A percentile compares a stretch with the other conserved stretches of the same genome.
phyloP scores from a whole-genome alignment of 225 moss, liverwort and hornwort species.

The Polytrichum formosum region DNA sequence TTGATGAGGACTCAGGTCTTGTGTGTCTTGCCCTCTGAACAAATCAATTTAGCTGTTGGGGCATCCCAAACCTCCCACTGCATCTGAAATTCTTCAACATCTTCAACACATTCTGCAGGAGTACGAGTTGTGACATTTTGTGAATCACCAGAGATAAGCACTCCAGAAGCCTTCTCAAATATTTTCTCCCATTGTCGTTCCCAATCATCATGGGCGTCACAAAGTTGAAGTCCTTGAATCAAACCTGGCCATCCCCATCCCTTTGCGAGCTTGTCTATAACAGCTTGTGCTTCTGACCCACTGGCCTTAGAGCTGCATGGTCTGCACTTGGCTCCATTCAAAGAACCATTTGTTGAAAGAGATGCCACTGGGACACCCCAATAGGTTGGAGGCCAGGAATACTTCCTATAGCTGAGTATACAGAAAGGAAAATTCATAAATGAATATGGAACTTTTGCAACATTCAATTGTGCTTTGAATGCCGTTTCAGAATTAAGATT shows the following conservation, averaged over 20 bases:
- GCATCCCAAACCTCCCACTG: conserved; percentile 83
- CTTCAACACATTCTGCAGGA: conserved; percentile 41
- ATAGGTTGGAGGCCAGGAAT: conserved; percentile 42
- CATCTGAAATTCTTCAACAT: conserved; percentile 50
- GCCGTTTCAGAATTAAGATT: conserved; percentile 76
- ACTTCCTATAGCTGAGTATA: conserved; percentile 63
- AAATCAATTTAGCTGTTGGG: conserved; percentile 48
- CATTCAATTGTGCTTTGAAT: conserved; percentile 61
- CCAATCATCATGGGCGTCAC: conserved; percentile 65
- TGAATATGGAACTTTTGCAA: conserved; percentile 29
- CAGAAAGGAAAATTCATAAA: conserved; percentile 67
- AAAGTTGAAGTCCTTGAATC: conserved; percentile 65
- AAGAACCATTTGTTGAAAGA: conserved; percentile 53
- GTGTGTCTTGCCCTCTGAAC: conserved; percentile 23
- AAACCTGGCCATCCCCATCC: conserved; percentile 57
- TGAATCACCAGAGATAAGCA: conserved; percentile 26
- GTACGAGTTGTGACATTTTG: conserved; percentile 37
- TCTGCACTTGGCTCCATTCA: conserved; percentile 90
- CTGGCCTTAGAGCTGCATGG: conserved; percentile 72
- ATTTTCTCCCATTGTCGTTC: conserved; percentile 63
- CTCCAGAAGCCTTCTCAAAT: conserved; percentile 52
- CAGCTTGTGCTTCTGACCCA: conserved; percentile 33
- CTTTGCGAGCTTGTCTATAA: conserved; percentile 33
- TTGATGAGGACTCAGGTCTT: neutral
- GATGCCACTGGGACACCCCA: conserved; percentile 73